These are phyloP conservation scores for Candida ficus DNA, from an alignment of 805 yeast species.

Conservation along the genomic window DNA sequence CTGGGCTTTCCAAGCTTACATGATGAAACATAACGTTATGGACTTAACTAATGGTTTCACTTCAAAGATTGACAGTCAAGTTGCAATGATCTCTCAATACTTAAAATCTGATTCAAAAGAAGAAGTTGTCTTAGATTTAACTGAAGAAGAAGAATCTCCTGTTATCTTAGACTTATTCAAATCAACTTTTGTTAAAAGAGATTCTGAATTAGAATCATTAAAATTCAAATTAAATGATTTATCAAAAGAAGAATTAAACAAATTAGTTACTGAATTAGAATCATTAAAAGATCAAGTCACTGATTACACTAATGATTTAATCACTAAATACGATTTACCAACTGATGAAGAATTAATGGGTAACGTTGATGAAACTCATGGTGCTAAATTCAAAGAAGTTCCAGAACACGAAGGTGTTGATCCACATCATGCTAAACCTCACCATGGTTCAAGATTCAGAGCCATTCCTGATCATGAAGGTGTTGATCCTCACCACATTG, in stretches of 20 bases:
- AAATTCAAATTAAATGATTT: conserved; percentile 6
- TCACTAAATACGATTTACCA: background rate
- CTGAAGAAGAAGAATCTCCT: conserved; percentile 8
- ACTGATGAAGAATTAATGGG: background rate
- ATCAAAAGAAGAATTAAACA: conserved; percentile 8
- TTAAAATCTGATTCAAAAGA: conserved; percentile 2
- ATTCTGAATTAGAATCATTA: background rate
- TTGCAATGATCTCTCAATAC: background rate
- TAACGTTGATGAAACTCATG: too few relatives aligned
- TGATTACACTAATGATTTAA: conserved; percentile 4
- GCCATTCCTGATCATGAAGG: background rate
- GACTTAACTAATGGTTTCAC: background rate
- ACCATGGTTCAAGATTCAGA: background rate
- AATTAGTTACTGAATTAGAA: conserved; percentile 7
- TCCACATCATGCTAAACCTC: background rate
- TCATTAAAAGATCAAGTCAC: conserved; percentile 3
- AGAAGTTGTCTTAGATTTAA: conserved; percentile 6
- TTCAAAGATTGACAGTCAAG: conserved; percentile 2
- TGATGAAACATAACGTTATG: conserved; percentile 8
- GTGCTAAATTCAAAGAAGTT: background rate
- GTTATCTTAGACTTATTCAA: conserved; percentile 5
- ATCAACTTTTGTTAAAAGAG: conserved; percentile 10
- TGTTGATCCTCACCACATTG: too few relatives aligned
- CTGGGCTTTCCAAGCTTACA: conserved; percentile 11
- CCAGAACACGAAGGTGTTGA: conserved; percentile 1